Conservation (phyloP, 371 early-diverging fungal species). For the Mortierella sp. region DNA sequence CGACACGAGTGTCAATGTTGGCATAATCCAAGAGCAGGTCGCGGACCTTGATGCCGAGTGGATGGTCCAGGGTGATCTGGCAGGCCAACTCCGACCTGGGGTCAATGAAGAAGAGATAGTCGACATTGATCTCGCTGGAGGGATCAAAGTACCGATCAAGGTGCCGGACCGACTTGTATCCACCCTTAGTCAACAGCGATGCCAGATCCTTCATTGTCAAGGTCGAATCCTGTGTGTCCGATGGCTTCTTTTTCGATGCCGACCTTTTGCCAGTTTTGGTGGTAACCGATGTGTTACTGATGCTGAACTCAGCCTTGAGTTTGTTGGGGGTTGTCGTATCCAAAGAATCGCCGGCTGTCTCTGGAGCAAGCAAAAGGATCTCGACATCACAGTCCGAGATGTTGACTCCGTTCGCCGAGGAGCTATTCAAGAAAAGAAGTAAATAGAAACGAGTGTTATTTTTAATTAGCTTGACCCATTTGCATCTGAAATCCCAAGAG, state of each 20-base stretch:
- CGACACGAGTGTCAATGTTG: constrained; percentile 5
- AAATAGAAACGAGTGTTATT: background rate
- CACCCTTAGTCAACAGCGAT: background rate
- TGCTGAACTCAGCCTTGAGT: background rate
- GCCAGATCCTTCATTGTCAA: constrained; percentile 2
- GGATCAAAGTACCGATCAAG: constrained; percentile 3
- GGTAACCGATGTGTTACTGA: background rate
- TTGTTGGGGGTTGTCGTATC: background rate
- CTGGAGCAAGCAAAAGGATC: background rate
- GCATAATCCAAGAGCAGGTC: constrained; percentile 17
- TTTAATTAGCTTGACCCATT: background rate
- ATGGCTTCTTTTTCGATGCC: background rate
- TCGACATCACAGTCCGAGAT: constrained; percentile 18
- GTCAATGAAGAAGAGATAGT: constrained; percentile 13
- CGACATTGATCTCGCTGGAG: constrained; percentile 14
- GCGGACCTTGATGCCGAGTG: constrained; percentile 6
- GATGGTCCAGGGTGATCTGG: constrained; percentile 10
- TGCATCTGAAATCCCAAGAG: background rate
- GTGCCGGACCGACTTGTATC: constrained; percentile 12
- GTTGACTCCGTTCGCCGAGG: constrained; percentile 13
- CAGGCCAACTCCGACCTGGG: background rate
- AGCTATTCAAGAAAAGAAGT: background rate
- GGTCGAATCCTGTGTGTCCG: too few species aligned
- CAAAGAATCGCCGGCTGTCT: background rate
- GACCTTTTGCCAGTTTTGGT: background rate